Base-by-base conservation (phyloP, 495 filamentous ascomycete species). In the Podospora conica region DNA sequence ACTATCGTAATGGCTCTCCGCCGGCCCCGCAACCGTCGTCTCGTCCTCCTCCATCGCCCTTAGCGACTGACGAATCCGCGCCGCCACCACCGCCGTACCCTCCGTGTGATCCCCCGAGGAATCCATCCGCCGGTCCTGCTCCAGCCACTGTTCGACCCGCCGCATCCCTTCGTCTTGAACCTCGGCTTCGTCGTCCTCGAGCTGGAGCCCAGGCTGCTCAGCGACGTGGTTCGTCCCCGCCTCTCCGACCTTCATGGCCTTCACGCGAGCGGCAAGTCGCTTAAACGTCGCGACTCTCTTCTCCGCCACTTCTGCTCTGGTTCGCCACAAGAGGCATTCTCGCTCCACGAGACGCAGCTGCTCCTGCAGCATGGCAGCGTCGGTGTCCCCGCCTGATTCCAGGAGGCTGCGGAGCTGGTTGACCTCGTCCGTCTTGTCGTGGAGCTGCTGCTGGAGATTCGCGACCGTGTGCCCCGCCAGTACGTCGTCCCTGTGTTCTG, bases 291-390 rank as follows among this genome's bases (percentile, higher is more conserved):
- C 65, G 0, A 85, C 70, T 24, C 77, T 74, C 68, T 73, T 78
- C 76, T 87, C 84, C 0, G 83, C 82, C 12, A 73, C 68, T 70
- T 84, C 78, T 1, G 85, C 85, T 59, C 82, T 74, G 25, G 71
- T 74, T 60, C 77, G 78, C 84, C 85, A 88, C 60, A 74, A 71
- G 29, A 71, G 65, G 53, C 75, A 69, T 57, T 85, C 82, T 24
- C 73, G 73, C 60, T 77, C 78, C n/a, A 78, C 75, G 4, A 75
- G 67, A 20, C 77, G 69, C 29, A 87, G 72, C 66, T 80, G 75
- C 63, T 81, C 77, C 53, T 75, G 76, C 53, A 85, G 56, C 9
- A 73, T 75, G 0, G 75, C 79, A 11, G 80, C 68, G 40, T 85
- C 76, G 60, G 68, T 8, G 20, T 78, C 68, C 22, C 71, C 64